phyloP scores from a whole-genome alignment of 441 rosid species.

The Manihot esculenta region DNA sequence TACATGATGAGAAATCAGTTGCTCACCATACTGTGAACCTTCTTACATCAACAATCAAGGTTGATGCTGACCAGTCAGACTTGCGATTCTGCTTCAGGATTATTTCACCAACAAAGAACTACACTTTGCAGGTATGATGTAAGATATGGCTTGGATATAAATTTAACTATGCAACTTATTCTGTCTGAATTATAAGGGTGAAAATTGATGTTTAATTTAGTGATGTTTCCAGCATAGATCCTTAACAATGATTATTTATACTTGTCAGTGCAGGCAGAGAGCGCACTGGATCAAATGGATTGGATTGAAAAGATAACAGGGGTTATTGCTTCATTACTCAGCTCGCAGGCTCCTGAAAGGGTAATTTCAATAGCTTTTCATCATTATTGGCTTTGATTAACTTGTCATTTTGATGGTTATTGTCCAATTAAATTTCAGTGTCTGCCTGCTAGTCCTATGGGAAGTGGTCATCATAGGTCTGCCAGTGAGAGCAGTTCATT shows the following conservation, averaged over 20 bases:
- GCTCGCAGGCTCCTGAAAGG: constrained; percentile 95
- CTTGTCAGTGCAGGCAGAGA: constrained; percentile 99
- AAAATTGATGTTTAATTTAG: constrained; percentile 5
- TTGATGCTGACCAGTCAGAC: constrained; percentile 96
- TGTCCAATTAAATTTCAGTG: constrained; percentile 52
- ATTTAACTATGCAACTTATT: background rate
- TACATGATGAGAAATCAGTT: constrained; percentile 97
- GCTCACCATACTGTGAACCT: constrained; percentile 99
- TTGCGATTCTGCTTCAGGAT: constrained; percentile 98
- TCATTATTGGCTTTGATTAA: constrained; percentile 18
- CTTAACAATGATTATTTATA: constrained; percentile 45
- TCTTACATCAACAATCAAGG: constrained; percentile 97
- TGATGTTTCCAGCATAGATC: constrained; percentile 21
- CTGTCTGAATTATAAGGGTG: background rate
- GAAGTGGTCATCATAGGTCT: constrained; percentile 96
- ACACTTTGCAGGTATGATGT: constrained; percentile 89
- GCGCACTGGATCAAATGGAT: constrained; percentile 97
- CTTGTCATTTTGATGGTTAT: constrained; percentile 27
- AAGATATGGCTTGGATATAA: constrained; percentile 26
- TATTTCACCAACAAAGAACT: constrained; percentile 96
- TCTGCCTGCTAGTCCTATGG: constrained; percentile 78
- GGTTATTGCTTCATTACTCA: constrained; percentile 97
- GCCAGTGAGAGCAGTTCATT: constrained; percentile 99
- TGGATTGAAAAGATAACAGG: constrained; percentile 99
- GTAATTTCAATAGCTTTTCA: constrained; percentile 39